Evolutionary conservation across 1,284 basidiomycete species (phyloP).

Genomic region (Bondarzewia mesenterica): DNA sequence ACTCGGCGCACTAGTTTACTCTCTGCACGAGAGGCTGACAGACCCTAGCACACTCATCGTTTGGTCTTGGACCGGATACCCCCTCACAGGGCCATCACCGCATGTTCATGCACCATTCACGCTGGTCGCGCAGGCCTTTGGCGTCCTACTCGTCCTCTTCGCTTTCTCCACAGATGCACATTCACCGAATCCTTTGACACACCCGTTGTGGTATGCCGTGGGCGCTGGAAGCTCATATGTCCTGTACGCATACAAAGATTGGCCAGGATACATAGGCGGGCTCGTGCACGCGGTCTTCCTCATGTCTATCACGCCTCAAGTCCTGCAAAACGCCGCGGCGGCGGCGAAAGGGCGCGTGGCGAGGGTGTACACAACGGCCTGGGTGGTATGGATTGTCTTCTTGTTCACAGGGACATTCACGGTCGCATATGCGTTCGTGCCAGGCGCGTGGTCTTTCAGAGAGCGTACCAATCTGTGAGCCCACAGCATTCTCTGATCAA

Average conservation of each 20-base stretch:
- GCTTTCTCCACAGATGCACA: conserved; percentile 10
- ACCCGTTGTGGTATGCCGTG: conserved; percentile 44
- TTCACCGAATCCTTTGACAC: conserved; percentile 22
- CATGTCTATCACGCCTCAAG: conserved; percentile 53
- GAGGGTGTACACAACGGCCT: conserved; percentile 55
- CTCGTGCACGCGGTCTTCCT: conserved; percentile 62
- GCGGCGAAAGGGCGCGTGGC: conserved; percentile 21
- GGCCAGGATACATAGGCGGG: conserved; percentile 72
- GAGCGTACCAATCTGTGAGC: conserved; percentile 74
- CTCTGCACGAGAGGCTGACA: conserved; percentile 70
- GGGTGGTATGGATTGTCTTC: conserved; percentile 29
- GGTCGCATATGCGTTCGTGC: conserved; percentile 92
- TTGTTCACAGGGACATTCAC: conserved; percentile 34
- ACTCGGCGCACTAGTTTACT: conserved; percentile 70
- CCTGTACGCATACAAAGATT: conserved; percentile 59
- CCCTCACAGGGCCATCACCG: conserved; percentile 67
- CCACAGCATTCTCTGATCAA: neutral
- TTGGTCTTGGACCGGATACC: conserved; percentile 91
- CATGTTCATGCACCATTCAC: conserved; percentile 69
- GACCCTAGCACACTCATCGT: conserved; percentile 82
- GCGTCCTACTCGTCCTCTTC: conserved; percentile 39
- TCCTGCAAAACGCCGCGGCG: conserved; percentile 35
- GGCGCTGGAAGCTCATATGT: conserved; percentile 45
- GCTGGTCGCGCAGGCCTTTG: conserved; percentile 55
- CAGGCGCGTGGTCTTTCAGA: conserved; percentile 71